Evolutionary conservation across 805 yeast genomes (phyloP).

Genomic region (Starmerella vaccinii): DNA sequence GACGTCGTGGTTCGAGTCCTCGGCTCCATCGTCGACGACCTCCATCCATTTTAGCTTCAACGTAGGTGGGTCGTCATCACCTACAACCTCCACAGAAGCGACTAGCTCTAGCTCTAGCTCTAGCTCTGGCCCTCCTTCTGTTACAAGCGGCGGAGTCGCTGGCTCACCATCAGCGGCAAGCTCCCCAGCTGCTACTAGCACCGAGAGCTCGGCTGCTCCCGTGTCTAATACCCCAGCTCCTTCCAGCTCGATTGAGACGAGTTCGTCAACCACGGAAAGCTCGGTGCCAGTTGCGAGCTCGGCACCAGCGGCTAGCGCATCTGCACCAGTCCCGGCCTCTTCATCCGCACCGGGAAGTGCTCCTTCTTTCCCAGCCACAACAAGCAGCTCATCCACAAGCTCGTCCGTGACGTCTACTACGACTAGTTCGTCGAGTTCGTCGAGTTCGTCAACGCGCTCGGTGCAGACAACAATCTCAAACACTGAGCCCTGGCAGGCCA

Average conservation of each 20-base stretch:
- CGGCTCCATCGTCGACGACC: not conserved
- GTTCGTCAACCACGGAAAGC: too few relatives aligned
- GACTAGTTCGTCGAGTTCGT: not conserved
- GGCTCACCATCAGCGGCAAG: not conserved
- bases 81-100: not conserved
- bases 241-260: too few relatives aligned
- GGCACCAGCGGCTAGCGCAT: not conserved
- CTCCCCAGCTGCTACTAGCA: not conserved
- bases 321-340: not conserved
- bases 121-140: not conserved
- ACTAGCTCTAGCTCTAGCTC: not conserved
- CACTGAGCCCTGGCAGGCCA: conserved; percentile 4
- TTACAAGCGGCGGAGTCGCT: not conserved
- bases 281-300: too few relatives aligned
- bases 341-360: not conserved
- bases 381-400: not conserved
- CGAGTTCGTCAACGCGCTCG: not conserved
- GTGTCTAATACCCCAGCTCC: not conserved
- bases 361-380: not conserved
- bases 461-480: not conserved
- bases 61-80: not conserved
- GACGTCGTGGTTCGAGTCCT: conserved; percentile 1
- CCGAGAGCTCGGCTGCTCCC: not conserved
- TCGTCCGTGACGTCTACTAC: not conserved
- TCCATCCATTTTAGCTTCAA: not conserved